Conservation (phyloP, 768 basidiomycete genomes). For the Agaricus bisporus region DNA sequence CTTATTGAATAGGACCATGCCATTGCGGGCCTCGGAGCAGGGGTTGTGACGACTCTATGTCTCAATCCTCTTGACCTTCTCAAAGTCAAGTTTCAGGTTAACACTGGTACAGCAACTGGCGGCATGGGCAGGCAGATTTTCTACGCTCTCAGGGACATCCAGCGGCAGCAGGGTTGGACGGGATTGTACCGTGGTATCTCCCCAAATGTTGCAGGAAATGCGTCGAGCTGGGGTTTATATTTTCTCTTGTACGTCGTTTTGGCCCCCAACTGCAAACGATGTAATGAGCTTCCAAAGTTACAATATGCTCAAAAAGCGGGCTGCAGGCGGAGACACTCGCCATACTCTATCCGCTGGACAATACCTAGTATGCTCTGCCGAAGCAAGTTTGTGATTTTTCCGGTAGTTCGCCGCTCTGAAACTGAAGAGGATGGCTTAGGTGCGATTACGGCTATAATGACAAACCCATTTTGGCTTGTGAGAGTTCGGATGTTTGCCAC, state of each 20-base stretch:
- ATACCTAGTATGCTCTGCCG: conserved; percentile 85
- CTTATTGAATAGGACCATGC: conserved; percentile 76
- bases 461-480: conserved; percentile 97
- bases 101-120: conserved; percentile 55
- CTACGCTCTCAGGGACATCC: conserved; percentile 65
- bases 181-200: conserved; percentile 89
- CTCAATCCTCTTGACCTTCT: conserved; percentile 97
- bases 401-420: conserved; percentile 9
- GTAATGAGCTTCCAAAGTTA: conserved; percentile 48
- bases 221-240: conserved; percentile 95
- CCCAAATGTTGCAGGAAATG: conserved; percentile 91
- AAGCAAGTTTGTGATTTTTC: conserved; percentile 78
- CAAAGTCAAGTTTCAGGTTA: conserved; percentile 91
- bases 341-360: conserved; percentile 66
- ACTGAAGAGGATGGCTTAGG: conserved; percentile 40
- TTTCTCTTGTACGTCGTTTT: conserved; percentile 81
- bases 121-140: conserved; percentile 73
- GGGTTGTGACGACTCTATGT: conserved; percentile 85
- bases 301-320: conserved; percentile 85
- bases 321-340: conserved; percentile 59
- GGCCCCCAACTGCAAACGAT: neutral
- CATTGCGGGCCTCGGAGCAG: conserved; percentile 87
- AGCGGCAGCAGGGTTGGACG: conserved; percentile 66
- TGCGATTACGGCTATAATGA: conserved; percentile 88
- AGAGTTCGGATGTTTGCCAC: conserved; percentile 97